These are phyloP conservation scores for Marasmius oreades DNA, from an alignment of 1,284 basidiomycete species.

Conservation along the genomic window DNA sequence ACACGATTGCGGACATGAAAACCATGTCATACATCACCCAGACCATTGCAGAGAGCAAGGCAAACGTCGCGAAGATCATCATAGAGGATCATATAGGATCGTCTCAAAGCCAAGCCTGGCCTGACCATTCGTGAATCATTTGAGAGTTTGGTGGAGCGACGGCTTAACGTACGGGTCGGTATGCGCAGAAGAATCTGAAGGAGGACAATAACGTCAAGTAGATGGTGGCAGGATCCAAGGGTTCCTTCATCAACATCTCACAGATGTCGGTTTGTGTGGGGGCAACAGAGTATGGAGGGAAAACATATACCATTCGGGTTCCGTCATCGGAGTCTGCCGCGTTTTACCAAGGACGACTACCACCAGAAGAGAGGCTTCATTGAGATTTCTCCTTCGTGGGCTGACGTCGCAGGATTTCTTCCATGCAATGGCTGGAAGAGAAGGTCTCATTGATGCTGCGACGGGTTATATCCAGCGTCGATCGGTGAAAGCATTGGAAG, in stretches of 20 bases:
- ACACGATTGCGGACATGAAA: constrained; percentile 90
- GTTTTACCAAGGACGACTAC: constrained; percentile 99
- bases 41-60: constrained; percentile 82
- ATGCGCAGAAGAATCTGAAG: constrained; percentile 94
- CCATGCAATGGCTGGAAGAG: constrained; percentile 99
- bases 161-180: constrained; percentile 95
- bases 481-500: constrained; percentile 96
- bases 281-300: constrained; percentile 97
- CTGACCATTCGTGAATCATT: constrained; percentile 99
- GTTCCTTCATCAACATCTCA: constrained; percentile 99
- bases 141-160: constrained; percentile 85
- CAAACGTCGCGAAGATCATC: constrained; percentile 69
- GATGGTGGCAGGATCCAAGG: constrained; percentile 99
- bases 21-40: constrained; percentile 89
- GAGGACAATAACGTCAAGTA: constrained; percentile 99
- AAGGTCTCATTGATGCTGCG: constrained; percentile 98
- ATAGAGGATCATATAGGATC: constrained; percentile 79
- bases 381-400: constrained; percentile 96
- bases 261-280: constrained; percentile 99
- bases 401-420: constrained; percentile 99
- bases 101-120: constrained; percentile 85
- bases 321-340: constrained; percentile 92
- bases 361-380: constrained; percentile 99
- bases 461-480: constrained; percentile 99
- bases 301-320: constrained; percentile 98